Evolutionary conservation across 2,329 filamentous ascomycete species (phyloP), one percentile per base, ranked within the genome.

Genomic region (Fusarium sp.): DNA sequence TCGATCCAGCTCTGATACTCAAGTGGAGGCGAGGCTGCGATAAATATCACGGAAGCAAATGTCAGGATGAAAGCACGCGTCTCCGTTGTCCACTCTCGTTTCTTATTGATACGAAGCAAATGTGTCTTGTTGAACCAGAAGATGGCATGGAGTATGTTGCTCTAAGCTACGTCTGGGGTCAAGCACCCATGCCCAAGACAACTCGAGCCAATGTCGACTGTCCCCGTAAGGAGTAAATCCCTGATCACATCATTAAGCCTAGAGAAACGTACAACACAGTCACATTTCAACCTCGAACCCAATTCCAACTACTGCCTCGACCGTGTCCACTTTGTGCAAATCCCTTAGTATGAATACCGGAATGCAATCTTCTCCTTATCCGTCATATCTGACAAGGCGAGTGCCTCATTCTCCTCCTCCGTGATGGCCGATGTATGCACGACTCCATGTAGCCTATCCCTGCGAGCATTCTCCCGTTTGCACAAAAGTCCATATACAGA

Each of bases 91-190:
- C 62, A 0, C 14, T 57, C 7, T 17, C 22, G 14, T 50, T 37
- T 2, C 38, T 69, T 5, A 37, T 69, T 17, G 66, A 69, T 17
- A 66, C 57, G 1, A 35, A 45, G 30, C 12, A 54, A 14, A 61
- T 62, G 38, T 69, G 66, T 22, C 45, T 69, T 0, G 57, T 69
- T n/a, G n/a, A 40, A 43, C 38, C 63, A 1, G 50, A 22, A 14
- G 22, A 58, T 4, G 15, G 27, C 27, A 65, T 45, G 25, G 45
- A 11, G 1, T 69, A 71, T 22, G 35, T 65, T 5, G 58, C 65
- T 14, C 43, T 71, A 8, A 71, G 69, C 22, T 66, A 71, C n/a
- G 52, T 68, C 4, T 71, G 58, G 69, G 69, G 65, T 2, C 60
- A 59, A 33, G 25, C 37, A 10, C 38, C 33, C 4, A 63, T 62